These are phyloP conservation scores for Aspergillus flavus DNA, from an alignment of 2,329 filamentous ascomycete genomes.

Conservation along the genomic window DNA sequence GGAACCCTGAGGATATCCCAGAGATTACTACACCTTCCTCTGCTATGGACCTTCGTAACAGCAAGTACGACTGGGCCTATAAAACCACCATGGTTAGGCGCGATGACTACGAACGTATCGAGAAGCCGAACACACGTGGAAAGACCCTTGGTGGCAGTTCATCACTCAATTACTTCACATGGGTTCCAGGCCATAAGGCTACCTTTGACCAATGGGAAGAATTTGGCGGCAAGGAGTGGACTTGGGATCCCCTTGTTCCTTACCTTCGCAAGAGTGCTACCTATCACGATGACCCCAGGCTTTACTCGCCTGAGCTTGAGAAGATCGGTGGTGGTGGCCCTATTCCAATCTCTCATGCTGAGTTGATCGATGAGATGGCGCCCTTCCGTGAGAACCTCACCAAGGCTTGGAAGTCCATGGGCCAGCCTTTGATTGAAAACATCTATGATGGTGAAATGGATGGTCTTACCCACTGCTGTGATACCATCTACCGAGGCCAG, in stretches of 20 bases:
- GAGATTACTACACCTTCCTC: slow-evolving; percentile 60
- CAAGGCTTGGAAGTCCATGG: slow-evolving; percentile 58
- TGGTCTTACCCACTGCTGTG: slow-evolving; percentile 57
- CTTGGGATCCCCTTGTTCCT: slow-evolving; percentile 53
- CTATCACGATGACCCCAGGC: slow-evolving; percentile 58
- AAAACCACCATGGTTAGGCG: slow-evolving; percentile 63
- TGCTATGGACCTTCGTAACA: slow-evolving; percentile 60
- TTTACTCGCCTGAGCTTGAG: slow-evolving; percentile 51
- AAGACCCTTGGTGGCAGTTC: slow-evolving; percentile 62
- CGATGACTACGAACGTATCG: slow-evolving; percentile 59
- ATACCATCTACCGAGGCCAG: slow-evolving; percentile 61
- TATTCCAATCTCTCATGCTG: slow-evolving; percentile 57
- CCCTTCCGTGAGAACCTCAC: slow-evolving; percentile 51
- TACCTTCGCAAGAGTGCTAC: slow-evolving; percentile 61
- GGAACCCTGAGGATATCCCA: slow-evolving; percentile 52
- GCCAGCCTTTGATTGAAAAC: slow-evolving; percentile 54
- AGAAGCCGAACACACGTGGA: slow-evolving; percentile 65
- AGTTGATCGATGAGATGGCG: slow-evolving; percentile 56
- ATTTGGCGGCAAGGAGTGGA: slow-evolving; percentile 56
- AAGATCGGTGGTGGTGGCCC: slow-evolving; percentile 58
- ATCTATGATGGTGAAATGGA: slow-evolving; percentile 59
- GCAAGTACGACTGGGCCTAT: slow-evolving; percentile 63
- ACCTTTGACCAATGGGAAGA: slow-evolving; percentile 58
- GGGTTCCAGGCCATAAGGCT: slow-evolving; percentile 59
- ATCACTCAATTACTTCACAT: slow-evolving; percentile 65